These are phyloP conservation scores for Podaxis pistillaris DNA, from an alignment of 768 basidiomycete species.

Conservation along the genomic window DNA sequence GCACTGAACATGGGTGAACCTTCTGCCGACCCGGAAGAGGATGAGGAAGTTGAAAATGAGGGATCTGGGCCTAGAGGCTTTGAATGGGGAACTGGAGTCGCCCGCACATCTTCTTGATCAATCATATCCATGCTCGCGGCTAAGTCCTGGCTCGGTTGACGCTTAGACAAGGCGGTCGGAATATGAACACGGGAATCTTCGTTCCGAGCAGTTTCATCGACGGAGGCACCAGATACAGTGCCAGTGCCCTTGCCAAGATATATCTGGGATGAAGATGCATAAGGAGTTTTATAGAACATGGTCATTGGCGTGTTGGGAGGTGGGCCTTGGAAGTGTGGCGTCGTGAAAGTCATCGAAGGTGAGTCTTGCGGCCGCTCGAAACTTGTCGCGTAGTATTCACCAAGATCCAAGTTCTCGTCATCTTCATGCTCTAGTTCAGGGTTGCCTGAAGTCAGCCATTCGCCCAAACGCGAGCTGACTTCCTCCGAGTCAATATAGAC, in stretches of 20 bases:
- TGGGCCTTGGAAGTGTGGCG: constrained; percentile 4
- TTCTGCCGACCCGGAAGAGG: background rate
- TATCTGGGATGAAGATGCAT: constrained; percentile 27
- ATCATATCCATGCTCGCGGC: background rate
- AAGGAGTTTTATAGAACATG: constrained; percentile 15
- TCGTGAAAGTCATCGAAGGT: background rate
- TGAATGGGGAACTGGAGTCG: constrained; percentile 7
- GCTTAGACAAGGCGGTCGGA: background rate
- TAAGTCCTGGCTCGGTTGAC: background rate
- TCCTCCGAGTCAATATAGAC: constrained; percentile 36
- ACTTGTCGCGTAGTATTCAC: constrained; percentile 1
- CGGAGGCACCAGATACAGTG: background rate
- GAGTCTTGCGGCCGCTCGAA: constrained; percentile 6
- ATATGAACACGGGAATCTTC: background rate
- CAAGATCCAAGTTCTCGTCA: constrained; percentile 7
- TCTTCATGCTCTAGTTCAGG: constrained; percentile 13
- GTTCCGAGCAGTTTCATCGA: background rate
- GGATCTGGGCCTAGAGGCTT: background rate
- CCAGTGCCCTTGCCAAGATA: constrained; percentile 21
- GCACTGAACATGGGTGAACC: constrained; percentile 1
- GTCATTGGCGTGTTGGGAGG: constrained; percentile 23
- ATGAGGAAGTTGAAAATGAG: background rate
- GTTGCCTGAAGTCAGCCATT: constrained; percentile 21
- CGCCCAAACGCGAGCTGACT: constrained; percentile 24
- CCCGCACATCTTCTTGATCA: constrained; percentile 1